A percentile compares a stretch with the other conserved stretches of the same genome.
These are phyloP conservation scores for Streptanthus diversifolius DNA, from an alignment of 345 rosid species.

Conservation along the genomic window DNA sequence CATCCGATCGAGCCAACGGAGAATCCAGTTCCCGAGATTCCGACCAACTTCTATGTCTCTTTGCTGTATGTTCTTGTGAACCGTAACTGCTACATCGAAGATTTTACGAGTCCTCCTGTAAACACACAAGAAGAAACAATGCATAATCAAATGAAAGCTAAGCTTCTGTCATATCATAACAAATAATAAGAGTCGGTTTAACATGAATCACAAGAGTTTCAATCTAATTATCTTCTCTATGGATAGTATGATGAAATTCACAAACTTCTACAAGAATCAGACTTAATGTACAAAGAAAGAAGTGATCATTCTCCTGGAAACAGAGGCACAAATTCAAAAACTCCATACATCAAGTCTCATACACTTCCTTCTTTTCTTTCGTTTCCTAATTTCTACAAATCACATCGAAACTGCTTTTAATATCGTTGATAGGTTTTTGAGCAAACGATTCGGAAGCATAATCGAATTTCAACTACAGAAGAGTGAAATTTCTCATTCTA, in stretches of 20 bases:
- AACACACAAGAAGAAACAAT: not conserved
- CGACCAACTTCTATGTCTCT: conserved; percentile 89
- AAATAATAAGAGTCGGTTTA: not conserved
- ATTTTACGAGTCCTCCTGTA: conserved; percentile 57
- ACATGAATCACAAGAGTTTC: not conserved
- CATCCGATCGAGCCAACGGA: conserved; percentile 75
- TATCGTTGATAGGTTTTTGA: not conserved
- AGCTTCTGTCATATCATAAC: not conserved
- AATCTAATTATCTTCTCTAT: not conserved
- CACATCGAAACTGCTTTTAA: not conserved
- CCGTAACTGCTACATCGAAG: conserved; percentile 61
- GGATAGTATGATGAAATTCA: not conserved
- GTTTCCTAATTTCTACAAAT: not conserved
- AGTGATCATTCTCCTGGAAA: not conserved
- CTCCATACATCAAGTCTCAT: not conserved
- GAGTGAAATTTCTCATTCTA: not conserved
- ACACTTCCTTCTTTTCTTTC: not conserved
- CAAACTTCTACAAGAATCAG: not conserved
- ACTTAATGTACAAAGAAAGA: not conserved
- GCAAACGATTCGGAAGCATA: not conserved
- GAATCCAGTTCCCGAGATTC: conserved; percentile 82
- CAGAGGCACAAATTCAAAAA: not conserved
- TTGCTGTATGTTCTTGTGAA: conserved; percentile 69
- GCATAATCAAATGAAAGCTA: not conserved
- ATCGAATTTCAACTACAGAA: not conserved